phyloP scores from a whole-genome alignment of 257 asterid species.

The Anisodus acutangulus region DNA sequence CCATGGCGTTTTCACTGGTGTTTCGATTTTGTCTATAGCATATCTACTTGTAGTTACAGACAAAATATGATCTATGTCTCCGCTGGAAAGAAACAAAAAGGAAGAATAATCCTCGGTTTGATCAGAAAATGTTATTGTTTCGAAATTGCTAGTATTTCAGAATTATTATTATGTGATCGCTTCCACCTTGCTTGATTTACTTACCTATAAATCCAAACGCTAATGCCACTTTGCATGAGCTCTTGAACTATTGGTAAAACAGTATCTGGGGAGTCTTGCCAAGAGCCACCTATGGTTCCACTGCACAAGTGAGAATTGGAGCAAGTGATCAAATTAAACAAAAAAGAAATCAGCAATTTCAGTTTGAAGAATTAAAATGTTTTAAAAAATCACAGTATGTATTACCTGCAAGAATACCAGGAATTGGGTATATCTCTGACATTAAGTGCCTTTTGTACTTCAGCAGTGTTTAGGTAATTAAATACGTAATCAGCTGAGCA shows the following conservation, averaged over 20 bases:
- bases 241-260: slow-evolving; percentile 57
- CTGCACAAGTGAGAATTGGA: slow-evolving; percentile 28
- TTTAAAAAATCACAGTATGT: not conserved
- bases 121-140: not conserved
- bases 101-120: not conserved
- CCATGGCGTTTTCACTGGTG: slow-evolving; percentile 56
- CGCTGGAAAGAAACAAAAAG: slow-evolving; percentile 43
- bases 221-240: slow-evolving; percentile 54
- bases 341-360: not conserved
- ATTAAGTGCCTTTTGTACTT: slow-evolving; percentile 61
- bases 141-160: not conserved
- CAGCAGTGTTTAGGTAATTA: slow-evolving; percentile 51
- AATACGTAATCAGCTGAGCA: slow-evolving; percentile 47
- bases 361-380: not conserved
- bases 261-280: slow-evolving; percentile 55
- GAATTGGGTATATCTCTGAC: slow-evolving; percentile 47
- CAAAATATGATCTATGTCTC: slow-evolving; percentile 58
- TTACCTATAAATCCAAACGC: slow-evolving; percentile 64
- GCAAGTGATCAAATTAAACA: not conserved
- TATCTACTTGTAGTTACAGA: slow-evolving; percentile 68
- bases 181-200: not conserved
- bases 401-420: slow-evolving; percentile 61
- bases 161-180: not conserved
- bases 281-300: not conserved
- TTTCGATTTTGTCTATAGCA: slow-evolving; percentile 52